A percentile compares a stretch with the other conserved stretches of the same genome.
Conservation (phyloP, 2,329 filamentous ascomycete species). For the Curvularia verruculosa region DNA sequence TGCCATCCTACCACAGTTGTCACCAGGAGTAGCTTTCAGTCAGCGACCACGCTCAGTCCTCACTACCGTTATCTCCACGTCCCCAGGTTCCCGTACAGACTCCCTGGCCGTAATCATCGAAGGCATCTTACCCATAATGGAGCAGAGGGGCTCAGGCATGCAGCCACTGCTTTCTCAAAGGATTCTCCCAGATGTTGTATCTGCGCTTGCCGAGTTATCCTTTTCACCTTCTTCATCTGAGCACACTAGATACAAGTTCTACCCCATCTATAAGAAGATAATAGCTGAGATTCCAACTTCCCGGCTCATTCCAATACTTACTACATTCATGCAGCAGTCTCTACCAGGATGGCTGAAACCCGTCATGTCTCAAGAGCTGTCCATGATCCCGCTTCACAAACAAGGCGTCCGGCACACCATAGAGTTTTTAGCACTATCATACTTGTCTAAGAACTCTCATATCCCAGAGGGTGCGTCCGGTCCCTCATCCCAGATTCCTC, state of each 20-base stretch:
- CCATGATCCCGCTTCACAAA: conserved; percentile 64
- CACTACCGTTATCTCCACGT: conserved; percentile 19
- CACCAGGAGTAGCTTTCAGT: conserved; percentile 40
- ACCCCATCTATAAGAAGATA: conserved; percentile 24
- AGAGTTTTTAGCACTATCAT: conserved; percentile 74
- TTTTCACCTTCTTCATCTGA: conserved; percentile 34
- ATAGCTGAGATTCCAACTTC: conserved; percentile 54
- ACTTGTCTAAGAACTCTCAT: conserved; percentile 59
- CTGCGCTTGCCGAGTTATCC: conserved; percentile 44
- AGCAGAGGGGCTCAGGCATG: conserved; percentile 38
- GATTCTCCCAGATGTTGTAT: conserved; percentile 43
- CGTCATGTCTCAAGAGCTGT: conserved; percentile 63
- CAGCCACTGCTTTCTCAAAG: conserved; percentile 47
- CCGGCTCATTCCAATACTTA: conserved; percentile 66
- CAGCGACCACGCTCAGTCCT: conserved; percentile 46
- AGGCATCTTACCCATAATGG: conserved; percentile 32
- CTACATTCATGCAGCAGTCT: conserved; percentile 67
- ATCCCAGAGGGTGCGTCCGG: conserved; percentile 38
- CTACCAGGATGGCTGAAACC: conserved; percentile 66
- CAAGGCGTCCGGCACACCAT: conserved; percentile 71
- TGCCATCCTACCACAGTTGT: conserved; percentile 46
- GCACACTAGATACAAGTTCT: conserved; percentile 19
- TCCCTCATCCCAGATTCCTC: conserved; percentile 57
- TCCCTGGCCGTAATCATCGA: conserved; percentile 24
- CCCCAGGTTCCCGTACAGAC: conserved; percentile 15